A percentile compares a stretch with the other conserved stretches of the same genome.
Evolutionary conservation across 108 stramenopile genomes (phyloP).

Genomic region (Fistulifera pelliculosa): DNA sequence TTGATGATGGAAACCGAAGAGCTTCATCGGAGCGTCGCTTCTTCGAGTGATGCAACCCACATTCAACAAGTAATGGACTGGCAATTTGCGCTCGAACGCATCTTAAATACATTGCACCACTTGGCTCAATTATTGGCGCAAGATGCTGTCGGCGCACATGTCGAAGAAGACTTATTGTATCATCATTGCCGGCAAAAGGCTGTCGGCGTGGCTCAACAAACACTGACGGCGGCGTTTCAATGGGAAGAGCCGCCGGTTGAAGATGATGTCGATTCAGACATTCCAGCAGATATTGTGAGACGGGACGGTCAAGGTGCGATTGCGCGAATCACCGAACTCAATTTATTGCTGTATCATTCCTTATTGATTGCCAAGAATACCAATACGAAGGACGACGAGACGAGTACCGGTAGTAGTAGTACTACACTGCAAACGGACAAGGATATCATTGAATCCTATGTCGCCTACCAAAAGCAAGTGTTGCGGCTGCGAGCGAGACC

Average conservation of each 20-base stretch:
- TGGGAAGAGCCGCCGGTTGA: not conserved
- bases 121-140: not conserved
- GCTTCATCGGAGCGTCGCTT: constrained; percentile 18
- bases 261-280: constrained; percentile 1
- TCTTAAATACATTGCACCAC: not conserved
- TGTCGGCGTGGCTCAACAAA: constrained; percentile 12
- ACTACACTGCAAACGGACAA: not conserved
- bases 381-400: constrained; percentile 4
- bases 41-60: not conserved
- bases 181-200: constrained; percentile 21
- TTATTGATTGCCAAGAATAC: constrained; percentile 2
- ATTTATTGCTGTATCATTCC: constrained; percentile 29
- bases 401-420: not conserved
- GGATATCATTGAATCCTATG: constrained; percentile 37
- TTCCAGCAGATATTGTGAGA: not conserved
- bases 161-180: constrained; percentile 13
- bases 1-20: constrained; percentile 39
- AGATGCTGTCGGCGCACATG: not conserved
- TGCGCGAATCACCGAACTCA: constrained; percentile 57
- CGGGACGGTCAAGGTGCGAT: constrained; percentile 35
- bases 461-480: constrained; percentile 56
- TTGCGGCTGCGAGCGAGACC: constrained; percentile 62
- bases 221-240: constrained; percentile 5
- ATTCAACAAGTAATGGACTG: not conserved
- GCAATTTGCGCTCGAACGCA: not conserved